phyloP scores from a whole-genome alignment of 345 rosid genomes.

The Pelargonium nanum region DNA sequence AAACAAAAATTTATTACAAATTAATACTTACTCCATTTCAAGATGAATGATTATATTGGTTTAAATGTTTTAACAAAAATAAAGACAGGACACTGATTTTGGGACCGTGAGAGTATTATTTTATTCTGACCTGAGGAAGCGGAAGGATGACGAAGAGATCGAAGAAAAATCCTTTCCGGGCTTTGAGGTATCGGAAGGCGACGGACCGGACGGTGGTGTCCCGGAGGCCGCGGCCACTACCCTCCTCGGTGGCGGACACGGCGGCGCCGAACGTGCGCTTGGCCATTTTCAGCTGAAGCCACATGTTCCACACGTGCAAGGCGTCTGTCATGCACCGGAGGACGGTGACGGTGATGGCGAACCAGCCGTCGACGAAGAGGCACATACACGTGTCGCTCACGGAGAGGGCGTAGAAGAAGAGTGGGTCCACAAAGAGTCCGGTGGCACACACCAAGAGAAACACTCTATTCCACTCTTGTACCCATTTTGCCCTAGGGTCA shows the following conservation, averaged over 20 bases:
- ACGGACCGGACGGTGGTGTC: conserved; percentile 7
- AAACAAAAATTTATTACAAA: no score
- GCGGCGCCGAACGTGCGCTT: conserved; percentile 11
- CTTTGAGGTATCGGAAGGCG: conserved; percentile 41
- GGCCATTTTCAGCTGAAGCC: conserved; percentile 63
- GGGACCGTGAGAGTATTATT: neutral
- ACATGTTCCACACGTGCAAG: conserved; percentile 84
- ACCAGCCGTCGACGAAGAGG: conserved; percentile 85
- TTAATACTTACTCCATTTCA: no score
- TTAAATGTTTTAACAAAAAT: no score
- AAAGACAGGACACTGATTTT: no score
- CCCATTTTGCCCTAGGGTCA: conserved; percentile 83
- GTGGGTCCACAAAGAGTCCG: conserved; percentile 87
- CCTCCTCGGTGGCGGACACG: neutral
- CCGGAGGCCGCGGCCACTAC: neutral
- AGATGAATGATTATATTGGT: no score
- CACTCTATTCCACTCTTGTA: conserved; percentile 83
- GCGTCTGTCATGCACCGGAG: conserved; percentile 89
- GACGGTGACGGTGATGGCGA: conserved; percentile 80
- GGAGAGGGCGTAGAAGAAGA: conserved; percentile 76
- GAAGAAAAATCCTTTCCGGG: conserved; percentile 57
- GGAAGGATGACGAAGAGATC: conserved; percentile 88
- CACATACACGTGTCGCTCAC: conserved; percentile 64
- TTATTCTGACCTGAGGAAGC: conserved; percentile 56
- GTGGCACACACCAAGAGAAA: conserved; percentile 72